A percentile compares a stretch with the other conserved stretches of the same genome.
These are phyloP conservation scores for Ensete ventricosum DNA, from an alignment of 176 grass and related monocot genomes.

Conservation along the genomic window DNA sequence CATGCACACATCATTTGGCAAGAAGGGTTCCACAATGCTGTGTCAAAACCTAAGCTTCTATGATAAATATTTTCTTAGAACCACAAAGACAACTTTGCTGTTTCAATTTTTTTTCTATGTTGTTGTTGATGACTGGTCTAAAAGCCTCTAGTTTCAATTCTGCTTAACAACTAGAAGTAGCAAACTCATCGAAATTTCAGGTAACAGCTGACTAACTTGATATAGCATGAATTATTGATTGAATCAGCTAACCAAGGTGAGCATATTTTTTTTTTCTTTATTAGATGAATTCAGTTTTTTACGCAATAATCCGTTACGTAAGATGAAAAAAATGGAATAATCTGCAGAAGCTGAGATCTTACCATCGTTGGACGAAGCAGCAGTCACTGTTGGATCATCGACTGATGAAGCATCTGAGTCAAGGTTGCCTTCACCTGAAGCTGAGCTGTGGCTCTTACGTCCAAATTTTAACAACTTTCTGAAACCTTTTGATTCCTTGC, in stretches of 20 bases:
- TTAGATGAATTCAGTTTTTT: not conserved
- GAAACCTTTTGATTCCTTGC: constrained; percentile 72
- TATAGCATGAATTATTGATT: no score
- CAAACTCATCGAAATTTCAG: no score
- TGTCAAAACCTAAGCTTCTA: not conserved
- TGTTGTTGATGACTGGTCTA: no score
- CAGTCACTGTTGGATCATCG: constrained; percentile 32
- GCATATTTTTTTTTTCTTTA: not conserved
- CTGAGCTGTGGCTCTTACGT: constrained; percentile 54
- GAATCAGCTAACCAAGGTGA: no score
- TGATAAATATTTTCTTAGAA: no score
- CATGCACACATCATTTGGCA: not conserved
- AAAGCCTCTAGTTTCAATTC: no score
- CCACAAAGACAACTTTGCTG: no score
- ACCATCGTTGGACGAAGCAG: constrained; percentile 52
- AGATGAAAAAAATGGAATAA: not conserved
- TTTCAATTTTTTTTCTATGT: no score
- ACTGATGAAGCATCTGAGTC: constrained; percentile 46
- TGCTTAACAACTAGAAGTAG: no score
- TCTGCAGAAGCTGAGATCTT: constrained; percentile 17
- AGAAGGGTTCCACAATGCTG: not conserved
- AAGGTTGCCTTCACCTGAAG: constrained; percentile 29
- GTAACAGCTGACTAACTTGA: no score
- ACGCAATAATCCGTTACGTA: not conserved
- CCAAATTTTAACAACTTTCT: constrained; percentile 90